Percentiles rank a stretch among this genome's conserved stretches.
These are phyloP conservation scores for Chiua virens DNA, from an alignment of 768 basidiomycete species.

Conservation along the genomic window DNA sequence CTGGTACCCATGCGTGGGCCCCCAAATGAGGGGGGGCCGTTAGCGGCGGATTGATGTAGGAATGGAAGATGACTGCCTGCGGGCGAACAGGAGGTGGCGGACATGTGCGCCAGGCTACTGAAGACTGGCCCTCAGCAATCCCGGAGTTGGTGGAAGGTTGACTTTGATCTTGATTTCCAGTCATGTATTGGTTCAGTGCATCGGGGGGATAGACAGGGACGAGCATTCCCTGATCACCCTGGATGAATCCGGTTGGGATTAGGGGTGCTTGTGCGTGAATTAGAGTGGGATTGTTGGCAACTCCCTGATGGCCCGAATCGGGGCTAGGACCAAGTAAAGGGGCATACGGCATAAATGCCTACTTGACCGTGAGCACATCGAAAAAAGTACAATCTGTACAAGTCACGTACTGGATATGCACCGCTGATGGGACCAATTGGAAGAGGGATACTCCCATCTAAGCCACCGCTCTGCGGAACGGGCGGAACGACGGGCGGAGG, in stretches of 20 bases:
- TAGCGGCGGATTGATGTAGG: conserved; percentile 27
- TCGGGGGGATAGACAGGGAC: conserved; percentile 72
- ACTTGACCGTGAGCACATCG: conserved; percentile 8
- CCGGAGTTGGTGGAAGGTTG: conserved; percentile 17
- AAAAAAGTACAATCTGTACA: background rate
- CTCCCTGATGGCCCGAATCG: conserved; percentile 27
- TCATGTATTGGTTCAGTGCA: conserved; percentile 68
- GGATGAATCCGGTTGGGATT: conserved; percentile 66
- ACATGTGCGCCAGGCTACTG: conserved; percentile 36
- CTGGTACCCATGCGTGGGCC: conserved; percentile 27
- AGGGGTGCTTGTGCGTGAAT: conserved; percentile 51
- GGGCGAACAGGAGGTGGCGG: conserved; percentile 33
- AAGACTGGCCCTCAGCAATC: conserved; percentile 28
- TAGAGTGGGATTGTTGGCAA: conserved; percentile 10
- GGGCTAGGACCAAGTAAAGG: conserved; percentile 33
- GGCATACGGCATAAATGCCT: conserved; percentile 55
- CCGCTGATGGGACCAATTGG: conserved; percentile 39
- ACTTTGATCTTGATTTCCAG: conserved; percentile 37
- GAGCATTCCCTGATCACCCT: conserved; percentile 70
- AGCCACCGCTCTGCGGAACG: conserved; percentile 34
- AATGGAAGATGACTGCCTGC: conserved; percentile 30
- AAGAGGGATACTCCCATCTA: conserved; percentile 38
- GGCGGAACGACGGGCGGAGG: conserved; percentile 20
- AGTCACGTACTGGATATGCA: conserved; percentile 48
- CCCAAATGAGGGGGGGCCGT: conserved; percentile 17